phyloP scores from a whole-genome alignment of 805 yeast species.

The Candida oleophila region DNA sequence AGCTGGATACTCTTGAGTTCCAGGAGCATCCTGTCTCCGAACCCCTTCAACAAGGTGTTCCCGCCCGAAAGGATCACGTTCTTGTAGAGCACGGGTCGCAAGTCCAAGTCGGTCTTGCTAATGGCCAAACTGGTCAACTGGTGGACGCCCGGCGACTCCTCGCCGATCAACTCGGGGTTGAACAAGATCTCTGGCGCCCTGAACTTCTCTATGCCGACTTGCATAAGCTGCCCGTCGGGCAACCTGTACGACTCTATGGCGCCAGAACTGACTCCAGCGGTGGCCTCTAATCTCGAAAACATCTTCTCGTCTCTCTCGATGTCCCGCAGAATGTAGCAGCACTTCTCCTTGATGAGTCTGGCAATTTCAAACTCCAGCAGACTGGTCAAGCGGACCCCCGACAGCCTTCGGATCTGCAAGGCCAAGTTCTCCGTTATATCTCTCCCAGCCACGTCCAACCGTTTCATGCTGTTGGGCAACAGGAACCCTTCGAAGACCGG shows the following conservation, averaged over 20 bases:
- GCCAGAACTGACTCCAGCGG: slow-evolving; percentile 19
- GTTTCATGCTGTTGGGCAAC: slow-evolving; percentile 64
- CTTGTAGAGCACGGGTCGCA: slow-evolving; percentile 65
- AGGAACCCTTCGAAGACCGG: slow-evolving; percentile 91
- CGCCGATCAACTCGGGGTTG: slow-evolving; percentile 74
- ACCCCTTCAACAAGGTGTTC: slow-evolving; percentile 68
- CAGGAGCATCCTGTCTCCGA: slow-evolving; percentile 73
- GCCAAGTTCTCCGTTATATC: slow-evolving; percentile 80
- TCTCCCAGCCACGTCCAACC: slow-evolving; percentile 83
- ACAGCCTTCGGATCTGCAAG: slow-evolving; percentile 58
- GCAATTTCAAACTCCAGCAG: slow-evolving; percentile 84
- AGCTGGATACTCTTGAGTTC: slow-evolving; percentile 49
- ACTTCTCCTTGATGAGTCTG: slow-evolving; percentile 70
- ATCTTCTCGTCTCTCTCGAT: slow-evolving; percentile 55
- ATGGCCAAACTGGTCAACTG: slow-evolving; percentile 65
- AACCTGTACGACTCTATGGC: slow-evolving; percentile 44
- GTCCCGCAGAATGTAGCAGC: slow-evolving; percentile 64
- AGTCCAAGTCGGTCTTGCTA: slow-evolving; percentile 71
- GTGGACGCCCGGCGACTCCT: slow-evolving; percentile 69
- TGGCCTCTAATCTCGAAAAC: slow-evolving; percentile 23
- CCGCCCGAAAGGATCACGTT: slow-evolving; percentile 85
- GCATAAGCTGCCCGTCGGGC: slow-evolving; percentile 81
- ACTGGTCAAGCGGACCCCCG: slow-evolving; percentile 63
- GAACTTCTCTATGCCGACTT: slow-evolving; percentile 65
- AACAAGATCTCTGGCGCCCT: slow-evolving; percentile 82